Conservation (phyloP, 805 yeast species). For the Kodamaea kakaduensis region DNA sequence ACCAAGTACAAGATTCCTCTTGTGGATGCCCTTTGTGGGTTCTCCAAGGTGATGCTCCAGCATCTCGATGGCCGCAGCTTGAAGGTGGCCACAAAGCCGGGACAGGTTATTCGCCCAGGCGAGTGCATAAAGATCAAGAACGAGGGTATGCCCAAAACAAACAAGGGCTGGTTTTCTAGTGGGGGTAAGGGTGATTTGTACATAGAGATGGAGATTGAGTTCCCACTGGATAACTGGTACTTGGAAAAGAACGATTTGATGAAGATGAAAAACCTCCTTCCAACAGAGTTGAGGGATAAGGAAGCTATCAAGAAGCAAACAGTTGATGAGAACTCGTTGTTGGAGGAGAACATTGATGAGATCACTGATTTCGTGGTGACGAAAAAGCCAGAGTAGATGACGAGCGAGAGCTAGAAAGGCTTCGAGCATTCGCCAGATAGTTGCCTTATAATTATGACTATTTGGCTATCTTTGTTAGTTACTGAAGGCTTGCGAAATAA, state of each 20-base stretch:
- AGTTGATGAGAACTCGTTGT: conserved; percentile 24
- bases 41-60: conserved; percentile 56
- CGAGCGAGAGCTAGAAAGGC: conserved; percentile 3
- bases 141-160: conserved; percentile 79
- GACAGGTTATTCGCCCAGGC: conserved; percentile 78
- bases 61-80: conserved; percentile 80
- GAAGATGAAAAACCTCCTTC: conserved; percentile 53
- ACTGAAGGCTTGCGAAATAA: no score
- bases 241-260: conserved; percentile 62
- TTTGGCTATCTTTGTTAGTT: no score
- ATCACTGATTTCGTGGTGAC: conserved; percentile 28
- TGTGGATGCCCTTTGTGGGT: conserved; percentile 83
- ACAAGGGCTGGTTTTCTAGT: conserved; percentile 26
- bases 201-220: conserved; percentile 65
- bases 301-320: conserved; percentile 20
- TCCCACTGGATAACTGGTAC: conserved; percentile 85
- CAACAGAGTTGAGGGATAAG: conserved; percentile 31
- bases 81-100: conserved; percentile 61
- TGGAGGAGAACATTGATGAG: conserved; percentile 37
- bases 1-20: conserved; percentile 59
- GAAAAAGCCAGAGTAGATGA: not conserved
- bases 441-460: no score
- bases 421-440: no score
- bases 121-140: conserved; percentile 58
- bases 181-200: conserved; percentile 62